Evolutionary conservation across 805 yeast species (phyloP), one percentile per base, ranked within the genome.

Genomic region (Cyberlindnera subsufficiens): DNA sequence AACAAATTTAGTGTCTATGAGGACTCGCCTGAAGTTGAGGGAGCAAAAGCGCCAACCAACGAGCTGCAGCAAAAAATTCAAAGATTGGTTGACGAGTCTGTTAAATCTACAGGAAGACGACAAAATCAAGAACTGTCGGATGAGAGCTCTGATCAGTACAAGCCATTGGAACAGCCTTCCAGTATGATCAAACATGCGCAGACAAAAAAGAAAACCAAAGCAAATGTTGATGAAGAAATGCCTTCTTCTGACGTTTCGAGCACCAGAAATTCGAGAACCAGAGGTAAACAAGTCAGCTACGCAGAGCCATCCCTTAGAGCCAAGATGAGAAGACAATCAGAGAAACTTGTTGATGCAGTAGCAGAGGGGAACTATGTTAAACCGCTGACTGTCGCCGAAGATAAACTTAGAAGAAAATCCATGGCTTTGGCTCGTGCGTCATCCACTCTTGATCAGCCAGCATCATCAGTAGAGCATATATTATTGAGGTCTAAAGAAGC

Each of bases 261-360:
- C 17, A 39, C 56, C 3, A 54, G 68, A 40, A 52, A 74, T 33
- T 65, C 82, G 38, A 61, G 78, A 43, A 68, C 87, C 19, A 65
- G 78, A 18, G 72, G 78, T 4, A 77, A 74, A 44, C 71, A 74
- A 10, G 77, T 86, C 6, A 77, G 79, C 57, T 86, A 86, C 53
- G 78, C 78, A 16, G 68, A 78, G 30, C 88, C 89, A 0, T 78
- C 90, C 1, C 60, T 83, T 41, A 67, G 84, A 32, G 75, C 72
- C 14, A 85, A 84, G 56, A 71, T 82, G 81, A 73, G 95, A 55
- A 69, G 91, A 50, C 78, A 77, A 30, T 68, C 80, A 0, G 82
- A 67, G 27, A 69, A 71, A 48, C 64, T 80, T 35, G 77, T 77
- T 3, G 86, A 78, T 58, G 89, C 89, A 1, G 77, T 81, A 17